Base-by-base conservation (phyloP, 495 filamentous ascomycete genomes). In the Parathielavia appendiculata region DNA sequence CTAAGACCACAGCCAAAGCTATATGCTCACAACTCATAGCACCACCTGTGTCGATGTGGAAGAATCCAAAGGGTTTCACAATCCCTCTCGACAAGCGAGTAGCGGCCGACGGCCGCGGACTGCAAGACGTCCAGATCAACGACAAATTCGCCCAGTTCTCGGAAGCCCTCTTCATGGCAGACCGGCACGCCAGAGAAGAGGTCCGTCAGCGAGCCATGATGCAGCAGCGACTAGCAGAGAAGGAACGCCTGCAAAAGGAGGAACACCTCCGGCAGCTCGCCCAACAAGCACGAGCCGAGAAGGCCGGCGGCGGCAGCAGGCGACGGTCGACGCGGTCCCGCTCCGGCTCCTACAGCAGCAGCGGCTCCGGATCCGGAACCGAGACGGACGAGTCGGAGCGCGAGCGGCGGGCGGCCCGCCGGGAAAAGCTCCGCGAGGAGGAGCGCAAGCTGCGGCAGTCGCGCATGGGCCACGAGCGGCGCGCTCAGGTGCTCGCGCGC, bases 1-100 rank as follows among this genome's bases (percentile, higher is more conserved):
- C 40, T 20, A 30, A 26, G n/a, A 4, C 17, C 14, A 3, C 40
- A 16, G 13, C 6, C 5, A 10, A 8, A 10, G 12, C 12, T 10
- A 20, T 43, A 1, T 45, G n/a, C 49, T 64, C 52, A 62, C 54
- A 19, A 4, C 11, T 5, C 5, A 16, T 13, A 61, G 54, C 93
- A 1, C 92, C 93, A 0, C 87, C 95, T 0, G 87, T 99, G 3
- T 95, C 89, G 16, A 96, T 97, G 70, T 99, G 93, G 93, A 99
- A 99, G 82, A 99, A 99, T 66, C 89, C 92, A 0, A 97, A 96
- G 75, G 93, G 93, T 67, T 99, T 96, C 65, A 99, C 93, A 0
- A 90, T 99, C 3, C 91, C 93, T 4, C 75, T 99, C 22, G 95
- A 97, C 68, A 99, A 97, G 77, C 88, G 93, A 69, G 75, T 99